Percentiles rank a stretch among this genome's conserved stretches.
These are phyloP conservation scores for Cryptococcus hybrid DNA, from an alignment of 1,284 basidiomycete species.

Conservation along the genomic window DNA sequence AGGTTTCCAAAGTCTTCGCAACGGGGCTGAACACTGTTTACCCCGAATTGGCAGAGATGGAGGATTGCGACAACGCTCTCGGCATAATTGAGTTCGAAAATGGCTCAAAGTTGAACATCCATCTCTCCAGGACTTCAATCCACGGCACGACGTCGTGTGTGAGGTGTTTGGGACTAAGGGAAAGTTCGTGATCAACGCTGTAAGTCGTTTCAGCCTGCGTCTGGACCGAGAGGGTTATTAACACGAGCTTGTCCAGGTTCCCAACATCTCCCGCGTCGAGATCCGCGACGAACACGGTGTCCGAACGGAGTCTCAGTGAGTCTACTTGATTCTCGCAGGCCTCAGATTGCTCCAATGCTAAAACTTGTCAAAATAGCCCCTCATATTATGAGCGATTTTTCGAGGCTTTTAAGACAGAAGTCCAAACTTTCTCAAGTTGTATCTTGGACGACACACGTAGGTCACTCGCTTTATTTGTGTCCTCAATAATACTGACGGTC, in stretches of 20 bases:
- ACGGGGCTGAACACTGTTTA: slow-evolving; percentile 23
- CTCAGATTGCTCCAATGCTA: slow-evolving; percentile 4
- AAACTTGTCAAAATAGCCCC: slow-evolving; percentile 3
- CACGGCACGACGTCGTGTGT: slow-evolving; percentile 26
- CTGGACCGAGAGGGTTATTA: background rate
- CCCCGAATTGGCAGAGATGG: slow-evolving; percentile 23
- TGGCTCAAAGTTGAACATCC: slow-evolving; percentile 13
- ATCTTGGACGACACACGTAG: slow-evolving; percentile 9
- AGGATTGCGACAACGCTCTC: slow-evolving; percentile 32
- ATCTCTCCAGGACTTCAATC: slow-evolving; percentile 25
- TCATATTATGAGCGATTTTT: slow-evolving; percentile 17
- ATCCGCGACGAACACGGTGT: slow-evolving; percentile 16
- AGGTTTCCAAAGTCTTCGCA: slow-evolving; percentile 27
- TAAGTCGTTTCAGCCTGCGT: slow-evolving; percentile 3
- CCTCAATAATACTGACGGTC: background rate
- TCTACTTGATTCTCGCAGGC: too few species aligned
- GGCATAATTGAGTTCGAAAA: slow-evolving; percentile 24
- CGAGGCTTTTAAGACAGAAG: slow-evolving; percentile 34
- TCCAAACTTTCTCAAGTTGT: slow-evolving; percentile 10
- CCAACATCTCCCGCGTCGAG: slow-evolving; percentile 21
- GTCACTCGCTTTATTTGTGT: slow-evolving; percentile 7
- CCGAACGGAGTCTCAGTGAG: too few species aligned
- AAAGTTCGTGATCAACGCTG: slow-evolving; percentile 28
- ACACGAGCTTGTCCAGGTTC: slow-evolving; percentile 15
- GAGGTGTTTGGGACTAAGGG: slow-evolving; percentile 31